Evolutionary conservation across 305 asterid genomes (phyloP).

Genomic region (Plantago coronopus): DNA sequence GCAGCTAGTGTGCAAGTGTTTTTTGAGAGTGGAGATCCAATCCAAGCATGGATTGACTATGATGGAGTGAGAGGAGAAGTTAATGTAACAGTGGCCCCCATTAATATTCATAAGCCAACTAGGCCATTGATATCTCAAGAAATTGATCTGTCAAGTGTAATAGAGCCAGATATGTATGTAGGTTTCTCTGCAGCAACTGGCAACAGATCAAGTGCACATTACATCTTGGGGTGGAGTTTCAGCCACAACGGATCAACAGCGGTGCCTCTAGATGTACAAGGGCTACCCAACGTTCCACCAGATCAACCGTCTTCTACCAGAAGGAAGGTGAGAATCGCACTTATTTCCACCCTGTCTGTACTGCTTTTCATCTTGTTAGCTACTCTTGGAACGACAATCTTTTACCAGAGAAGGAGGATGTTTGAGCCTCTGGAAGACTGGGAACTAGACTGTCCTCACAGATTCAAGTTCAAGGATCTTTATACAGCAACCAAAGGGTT

Average conservation of each 20-base stretch:
- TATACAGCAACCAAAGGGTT: constrained; percentile 60
- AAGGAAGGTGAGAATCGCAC: constrained; percentile 29
- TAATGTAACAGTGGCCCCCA: constrained; percentile 50
- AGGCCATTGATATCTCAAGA: constrained; percentile 19
- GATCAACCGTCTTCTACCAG: constrained; percentile 24
- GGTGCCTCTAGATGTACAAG: constrained; percentile 26
- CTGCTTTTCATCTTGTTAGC: constrained; percentile 29
- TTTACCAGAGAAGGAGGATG: constrained; percentile 26
- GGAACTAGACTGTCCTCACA: constrained; percentile 71
- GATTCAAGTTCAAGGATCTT: constrained; percentile 55
- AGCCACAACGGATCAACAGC: constrained; percentile 42
- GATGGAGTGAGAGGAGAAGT: constrained; percentile 32
- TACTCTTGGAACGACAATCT: constrained; percentile 8
- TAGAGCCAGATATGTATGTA: constrained; percentile 39
- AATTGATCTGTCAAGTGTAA: constrained; percentile 27
- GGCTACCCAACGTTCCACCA: constrained; percentile 37
- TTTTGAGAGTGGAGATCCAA: constrained; percentile 30
- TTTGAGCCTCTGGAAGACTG: constrained; percentile 55
- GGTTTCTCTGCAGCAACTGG: constrained; percentile 84
- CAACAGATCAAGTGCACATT: constrained; percentile 49
- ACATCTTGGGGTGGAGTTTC: constrained; percentile 79
- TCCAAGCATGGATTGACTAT: constrained; percentile 72
- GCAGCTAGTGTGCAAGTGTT: background rate
- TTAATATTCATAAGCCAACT: constrained; percentile 26
- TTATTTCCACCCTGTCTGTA: constrained; percentile 38